Evolutionary conservation across 495 filamentous ascomycete genomes (phyloP).

Genomic region (Xylaria bambusicola): DNA sequence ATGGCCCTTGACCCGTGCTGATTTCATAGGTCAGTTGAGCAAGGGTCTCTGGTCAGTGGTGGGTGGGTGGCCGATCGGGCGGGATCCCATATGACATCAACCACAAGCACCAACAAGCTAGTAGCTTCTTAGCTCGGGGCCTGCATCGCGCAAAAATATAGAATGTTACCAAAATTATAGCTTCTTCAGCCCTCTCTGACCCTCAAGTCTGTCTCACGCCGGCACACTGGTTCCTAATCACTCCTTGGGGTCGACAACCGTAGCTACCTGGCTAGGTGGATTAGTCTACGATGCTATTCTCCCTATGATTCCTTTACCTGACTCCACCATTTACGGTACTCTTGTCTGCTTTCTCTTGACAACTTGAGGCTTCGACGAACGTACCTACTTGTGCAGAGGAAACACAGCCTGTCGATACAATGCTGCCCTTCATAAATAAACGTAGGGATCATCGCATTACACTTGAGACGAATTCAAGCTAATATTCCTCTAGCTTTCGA

Average conservation of each 20-base stretch:
- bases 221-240: background rate
- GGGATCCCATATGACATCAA: slow-evolving; percentile 14
- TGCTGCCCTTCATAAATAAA: slow-evolving; percentile 85
- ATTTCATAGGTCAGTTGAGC: background rate
- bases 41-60: background rate
- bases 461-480: slow-evolving; percentile 18
- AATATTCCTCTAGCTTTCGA: slow-evolving; percentile 46
- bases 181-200: background rate
- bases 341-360: background rate
- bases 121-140: too few species aligned
- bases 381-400: background rate
- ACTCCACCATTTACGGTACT: background rate
- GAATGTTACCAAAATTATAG: background rate
- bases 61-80: background rate
- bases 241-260: too few species aligned
- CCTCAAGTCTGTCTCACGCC: background rate
- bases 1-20: slow-evolving; percentile 11
- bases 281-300: background rate
- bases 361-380: too few species aligned
- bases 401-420: slow-evolving; percentile 32
- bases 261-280: too few species aligned
- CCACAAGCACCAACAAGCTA: slow-evolving; percentile 5
- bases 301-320: background rate
- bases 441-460: slow-evolving; percentile 53
- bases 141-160: too few species aligned